phyloP scores from a whole-genome alignment of 2,329 filamentous ascomycete species.

The Penicillium psychrosexuale region DNA sequence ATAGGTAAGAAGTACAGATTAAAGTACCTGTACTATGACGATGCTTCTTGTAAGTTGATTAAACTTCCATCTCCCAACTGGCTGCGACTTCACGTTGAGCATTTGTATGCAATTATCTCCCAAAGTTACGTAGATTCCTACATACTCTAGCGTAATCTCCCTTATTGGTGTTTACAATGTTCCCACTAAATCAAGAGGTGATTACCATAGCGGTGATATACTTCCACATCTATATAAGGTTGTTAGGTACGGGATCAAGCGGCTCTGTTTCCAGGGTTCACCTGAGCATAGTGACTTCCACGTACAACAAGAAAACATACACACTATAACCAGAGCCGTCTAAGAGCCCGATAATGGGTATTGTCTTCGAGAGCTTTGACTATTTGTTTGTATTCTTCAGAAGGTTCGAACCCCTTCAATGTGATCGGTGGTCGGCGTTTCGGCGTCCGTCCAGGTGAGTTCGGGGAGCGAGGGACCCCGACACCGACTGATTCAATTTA shows the following conservation, averaged over 20 bases:
- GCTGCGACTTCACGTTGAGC: neutral
- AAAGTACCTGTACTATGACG: neutral
- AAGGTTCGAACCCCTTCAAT: neutral
- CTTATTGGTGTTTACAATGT: too few relatives aligned
- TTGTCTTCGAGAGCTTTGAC: neutral
- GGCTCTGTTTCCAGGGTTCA: neutral
- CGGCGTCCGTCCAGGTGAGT: neutral
- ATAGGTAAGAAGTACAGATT: too few relatives aligned
- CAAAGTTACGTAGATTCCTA: too few relatives aligned
- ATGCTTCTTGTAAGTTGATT: neutral
- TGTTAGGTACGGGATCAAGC: neutral
- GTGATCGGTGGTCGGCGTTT: slow-evolving; percentile 5
- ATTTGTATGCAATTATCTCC: neutral
- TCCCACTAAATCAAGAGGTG: too few relatives aligned
- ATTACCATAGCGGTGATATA: neutral
- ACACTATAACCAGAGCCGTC: neutral
- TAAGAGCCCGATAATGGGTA: neutral
- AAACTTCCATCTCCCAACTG: neutral
- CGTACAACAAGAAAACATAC: neutral
- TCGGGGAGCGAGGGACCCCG: neutral
- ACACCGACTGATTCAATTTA: neutral
- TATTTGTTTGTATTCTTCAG: neutral
- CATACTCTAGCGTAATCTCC: too few relatives aligned
- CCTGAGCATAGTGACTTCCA: neutral
- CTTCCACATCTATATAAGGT: neutral